Evolutionary conservation across 768 basidiomycete species (phyloP).

Genomic region (Phanerochaete carnosa): DNA sequence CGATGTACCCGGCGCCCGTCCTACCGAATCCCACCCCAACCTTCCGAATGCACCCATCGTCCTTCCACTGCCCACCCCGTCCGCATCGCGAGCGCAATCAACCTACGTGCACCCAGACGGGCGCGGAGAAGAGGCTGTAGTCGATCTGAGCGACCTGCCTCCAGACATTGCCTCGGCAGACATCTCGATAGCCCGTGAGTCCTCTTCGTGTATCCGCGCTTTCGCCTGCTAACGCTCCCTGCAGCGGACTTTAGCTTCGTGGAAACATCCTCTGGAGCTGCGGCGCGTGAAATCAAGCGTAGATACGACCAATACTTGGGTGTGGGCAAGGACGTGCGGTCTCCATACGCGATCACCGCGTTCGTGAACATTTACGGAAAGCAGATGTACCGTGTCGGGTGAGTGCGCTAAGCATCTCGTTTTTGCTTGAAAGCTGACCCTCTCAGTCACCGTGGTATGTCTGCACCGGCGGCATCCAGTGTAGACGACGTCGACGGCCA

Average conservation of each 20-base stretch:
- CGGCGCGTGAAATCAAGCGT: slow-evolving; percentile 74
- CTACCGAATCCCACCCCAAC: not conserved
- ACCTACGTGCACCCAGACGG: not conserved
- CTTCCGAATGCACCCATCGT: slow-evolving; percentile 2
- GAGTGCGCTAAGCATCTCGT: slow-evolving; percentile 25
- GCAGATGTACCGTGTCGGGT: slow-evolving; percentile 77
- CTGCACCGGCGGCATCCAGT: slow-evolving; percentile 51
- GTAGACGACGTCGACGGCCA: slow-evolving; percentile 49
- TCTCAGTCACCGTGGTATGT: slow-evolving; percentile 42
- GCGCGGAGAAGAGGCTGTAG: slow-evolving; percentile 7
- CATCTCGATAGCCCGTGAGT: slow-evolving; percentile 28
- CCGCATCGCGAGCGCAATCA: not conserved
- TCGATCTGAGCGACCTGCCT: slow-evolving; percentile 15
- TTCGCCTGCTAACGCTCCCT: slow-evolving; percentile 5
- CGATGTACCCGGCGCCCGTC: not conserved
- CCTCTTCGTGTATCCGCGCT: not conserved
- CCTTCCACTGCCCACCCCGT: slow-evolving; percentile 7
- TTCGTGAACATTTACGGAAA: slow-evolving; percentile 80
- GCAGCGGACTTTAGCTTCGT: slow-evolving; percentile 74
- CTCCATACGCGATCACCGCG: slow-evolving; percentile 80
- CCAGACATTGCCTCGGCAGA: slow-evolving; percentile 26
- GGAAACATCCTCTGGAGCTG: slow-evolving; percentile 74
- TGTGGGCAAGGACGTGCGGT: slow-evolving; percentile 63
- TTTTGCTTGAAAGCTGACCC: not conserved
- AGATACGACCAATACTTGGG: slow-evolving; percentile 68